Percentiles rank a stretch among this genome's conserved stretches.
These are phyloP conservation scores for Furcasterigmium furcatum DNA, from an alignment of 2,329 filamentous ascomycete genomes.

Conservation along the genomic window DNA sequence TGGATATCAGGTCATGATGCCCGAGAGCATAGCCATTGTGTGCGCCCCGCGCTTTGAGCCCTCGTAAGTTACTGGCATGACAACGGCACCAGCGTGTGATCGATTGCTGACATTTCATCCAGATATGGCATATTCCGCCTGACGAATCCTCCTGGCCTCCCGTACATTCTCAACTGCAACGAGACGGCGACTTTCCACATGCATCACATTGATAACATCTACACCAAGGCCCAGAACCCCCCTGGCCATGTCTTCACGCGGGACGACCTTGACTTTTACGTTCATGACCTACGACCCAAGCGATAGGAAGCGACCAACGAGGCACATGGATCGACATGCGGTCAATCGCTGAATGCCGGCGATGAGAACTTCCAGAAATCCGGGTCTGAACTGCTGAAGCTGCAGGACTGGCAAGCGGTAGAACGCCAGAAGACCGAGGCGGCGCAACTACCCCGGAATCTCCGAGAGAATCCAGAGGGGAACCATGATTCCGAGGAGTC, in stretches of 20 bases:
- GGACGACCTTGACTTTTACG: constrained; percentile 58
- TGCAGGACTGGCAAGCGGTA: no score
- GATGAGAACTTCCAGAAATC: no score
- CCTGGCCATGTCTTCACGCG: constrained; percentile 68
- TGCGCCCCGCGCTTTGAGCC: constrained; percentile 81
- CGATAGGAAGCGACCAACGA: constrained; percentile 8
- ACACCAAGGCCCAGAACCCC: constrained; percentile 69
- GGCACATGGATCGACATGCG: no score
- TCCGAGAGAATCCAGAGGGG: no score
- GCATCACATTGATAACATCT: constrained; percentile 64
- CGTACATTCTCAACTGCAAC: constrained; percentile 77
- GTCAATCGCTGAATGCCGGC: no score
- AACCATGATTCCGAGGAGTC: no score
- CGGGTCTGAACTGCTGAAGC: no score
- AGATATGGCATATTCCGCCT: constrained; percentile 91
- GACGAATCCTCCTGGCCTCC: constrained; percentile 87
- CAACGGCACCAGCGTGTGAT: no score
- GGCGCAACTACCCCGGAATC: no score
- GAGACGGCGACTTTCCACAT: constrained; percentile 83
- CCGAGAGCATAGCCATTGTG: constrained; percentile 94
- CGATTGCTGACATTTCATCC: neutral
- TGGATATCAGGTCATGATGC: constrained; percentile 94
- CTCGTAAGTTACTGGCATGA: constrained; percentile 51
- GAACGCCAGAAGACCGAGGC: no score
- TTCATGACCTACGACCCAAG: constrained; percentile 49